A percentile compares a stretch with the other conserved stretches of the same genome.
Conservation (phyloP, 805 yeast genomes). For the Yarrowia divulgata region DNA sequence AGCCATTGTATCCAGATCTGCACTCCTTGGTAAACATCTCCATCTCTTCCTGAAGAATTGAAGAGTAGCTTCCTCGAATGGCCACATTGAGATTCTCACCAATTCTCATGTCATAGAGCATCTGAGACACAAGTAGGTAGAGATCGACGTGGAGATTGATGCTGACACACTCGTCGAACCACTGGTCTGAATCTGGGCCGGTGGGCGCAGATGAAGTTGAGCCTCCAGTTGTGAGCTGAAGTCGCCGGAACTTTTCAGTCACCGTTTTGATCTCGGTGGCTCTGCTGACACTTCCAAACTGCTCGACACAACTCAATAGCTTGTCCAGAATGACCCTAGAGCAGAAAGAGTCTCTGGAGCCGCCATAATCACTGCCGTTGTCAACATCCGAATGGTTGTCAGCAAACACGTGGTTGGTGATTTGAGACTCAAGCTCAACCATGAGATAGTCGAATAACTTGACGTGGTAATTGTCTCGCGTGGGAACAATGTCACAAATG, state of each 20-base stretch:
- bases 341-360: not conserved
- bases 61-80: conserved; percentile 12
- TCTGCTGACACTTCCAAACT: conserved; percentile 15
- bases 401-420: conserved; percentile 16
- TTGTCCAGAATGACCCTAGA: conserved; percentile 14
- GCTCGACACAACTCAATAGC: conserved; percentile 11
- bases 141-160: conserved; percentile 15
- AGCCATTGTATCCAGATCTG: not conserved
- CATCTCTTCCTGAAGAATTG: conserved; percentile 23
- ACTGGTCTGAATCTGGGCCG: conserved; percentile 8
- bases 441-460: conserved; percentile 34
- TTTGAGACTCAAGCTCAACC: conserved; percentile 31
- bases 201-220: conserved; percentile 3
- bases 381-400: conserved; percentile 7
- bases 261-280: conserved; percentile 1
- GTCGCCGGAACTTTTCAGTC: conserved; percentile 14
- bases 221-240: conserved; percentile 5
- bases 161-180: conserved; percentile 35
- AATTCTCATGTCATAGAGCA: conserved; percentile 34
- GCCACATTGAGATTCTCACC: conserved; percentile 20
- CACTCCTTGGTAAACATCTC: conserved; percentile 1
- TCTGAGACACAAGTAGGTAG: not conserved
- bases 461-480: conserved; percentile 15
- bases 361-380: not conserved
- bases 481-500: conserved; percentile 21